Percentiles rank a stretch among this genome's conserved stretches.
Evolutionary conservation across 768 basidiomycete genomes (phyloP).

Genomic region (Holtermannia corniformis): DNA sequence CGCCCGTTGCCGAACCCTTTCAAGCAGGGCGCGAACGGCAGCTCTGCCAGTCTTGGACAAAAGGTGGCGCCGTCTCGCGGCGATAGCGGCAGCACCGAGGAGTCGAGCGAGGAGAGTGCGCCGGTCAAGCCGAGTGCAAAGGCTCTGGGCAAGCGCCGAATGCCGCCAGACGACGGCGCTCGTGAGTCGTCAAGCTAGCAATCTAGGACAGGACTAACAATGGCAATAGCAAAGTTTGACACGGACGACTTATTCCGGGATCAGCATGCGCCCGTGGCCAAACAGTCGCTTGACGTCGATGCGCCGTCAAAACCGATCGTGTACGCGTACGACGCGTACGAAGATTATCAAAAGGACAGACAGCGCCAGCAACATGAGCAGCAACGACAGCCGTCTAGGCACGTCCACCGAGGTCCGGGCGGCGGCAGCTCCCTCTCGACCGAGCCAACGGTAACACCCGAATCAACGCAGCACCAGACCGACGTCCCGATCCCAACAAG

Average conservation of each 20-base stretch:
- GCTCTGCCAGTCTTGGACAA: background rate
- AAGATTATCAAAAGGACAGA: conserved; percentile 54
- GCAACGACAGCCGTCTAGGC: conserved; percentile 7
- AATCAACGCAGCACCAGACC: too few relatives aligned
- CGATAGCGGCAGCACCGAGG: conserved; percentile 14
- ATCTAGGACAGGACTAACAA: too few relatives aligned
- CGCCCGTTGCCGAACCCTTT: conserved; percentile 33
- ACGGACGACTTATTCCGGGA: conserved; percentile 53
- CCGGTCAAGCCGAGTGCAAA: conserved; percentile 69
- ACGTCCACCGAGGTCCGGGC: background rate
- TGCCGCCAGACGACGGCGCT: conserved; percentile 44
- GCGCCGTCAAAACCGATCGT: conserved; percentile 46
- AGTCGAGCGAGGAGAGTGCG: conserved; percentile 15
- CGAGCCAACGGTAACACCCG: too few relatives aligned
- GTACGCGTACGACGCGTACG: conserved; percentile 88
- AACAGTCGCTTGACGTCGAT: conserved; percentile 9
- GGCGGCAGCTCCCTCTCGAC: background rate
- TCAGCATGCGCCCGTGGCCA: conserved; percentile 29
- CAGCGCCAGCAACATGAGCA: conserved; percentile 46
- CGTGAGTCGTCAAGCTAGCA: conserved; percentile 47
- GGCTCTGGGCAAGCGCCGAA: conserved; percentile 73
- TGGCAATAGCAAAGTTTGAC: conserved; percentile 47
- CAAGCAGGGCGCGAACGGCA: conserved; percentile 7
- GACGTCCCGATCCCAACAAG: too few relatives aligned
- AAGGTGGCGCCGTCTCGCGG: conserved; percentile 5